A percentile compares a stretch with the other conserved stretches of the same genome.
Conservation (phyloP, 2,329 filamentous ascomycete species). For the Claviceps pusilla region DNA sequence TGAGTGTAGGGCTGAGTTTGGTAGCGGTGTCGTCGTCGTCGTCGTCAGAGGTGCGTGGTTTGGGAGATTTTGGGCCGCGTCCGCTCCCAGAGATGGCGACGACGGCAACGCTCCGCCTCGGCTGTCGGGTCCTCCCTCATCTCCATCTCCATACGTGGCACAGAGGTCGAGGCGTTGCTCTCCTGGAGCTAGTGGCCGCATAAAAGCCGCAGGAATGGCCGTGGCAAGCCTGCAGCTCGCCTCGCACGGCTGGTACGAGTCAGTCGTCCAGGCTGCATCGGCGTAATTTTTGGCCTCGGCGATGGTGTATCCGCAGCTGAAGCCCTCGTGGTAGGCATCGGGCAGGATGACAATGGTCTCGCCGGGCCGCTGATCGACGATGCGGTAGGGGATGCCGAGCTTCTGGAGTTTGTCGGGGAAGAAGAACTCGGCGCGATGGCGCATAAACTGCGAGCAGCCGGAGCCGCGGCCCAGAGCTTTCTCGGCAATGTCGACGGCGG, state of each 20-base stretch:
- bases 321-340: conserved; percentile 26
- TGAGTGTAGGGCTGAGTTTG: no score
- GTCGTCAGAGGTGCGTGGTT: no score
- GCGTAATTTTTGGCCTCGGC: conserved; percentile 27
- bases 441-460: conserved; percentile 26
- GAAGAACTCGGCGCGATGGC: conserved; percentile 25
- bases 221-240: conserved; percentile 18
- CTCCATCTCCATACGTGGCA: conserved; percentile 9
- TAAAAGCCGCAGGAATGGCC: conserved; percentile 21
- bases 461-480: conserved; percentile 17
- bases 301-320: conserved; percentile 26
- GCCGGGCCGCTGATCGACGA: conserved; percentile 24
- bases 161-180: conserved; percentile 22
- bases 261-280: conserved; percentile 20
- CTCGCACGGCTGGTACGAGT: conserved; percentile 21
- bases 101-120: no score
- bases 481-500: conserved; percentile 21
- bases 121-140: no score
- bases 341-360: conserved; percentile 26
- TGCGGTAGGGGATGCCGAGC: conserved; percentile 22
- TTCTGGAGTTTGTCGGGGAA: conserved; percentile 25
- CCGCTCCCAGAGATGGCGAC: no score
- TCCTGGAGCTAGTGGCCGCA: conserved; percentile 17
- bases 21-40: no score
- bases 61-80: no score